phyloP scores from a whole-genome alignment of 805 yeast genomes.

The Kazachstania africana region DNA sequence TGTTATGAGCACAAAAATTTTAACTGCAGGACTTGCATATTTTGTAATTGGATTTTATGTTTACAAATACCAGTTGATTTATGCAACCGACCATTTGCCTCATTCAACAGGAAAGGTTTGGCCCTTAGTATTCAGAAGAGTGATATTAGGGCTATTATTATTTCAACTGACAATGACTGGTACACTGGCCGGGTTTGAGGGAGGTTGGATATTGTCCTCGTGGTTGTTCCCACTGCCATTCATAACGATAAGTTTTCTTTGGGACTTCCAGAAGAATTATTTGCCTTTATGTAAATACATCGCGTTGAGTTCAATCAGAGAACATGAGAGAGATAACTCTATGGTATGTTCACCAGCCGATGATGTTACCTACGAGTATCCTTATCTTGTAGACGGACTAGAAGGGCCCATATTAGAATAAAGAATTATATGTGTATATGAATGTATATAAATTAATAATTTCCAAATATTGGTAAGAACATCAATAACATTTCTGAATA shows the following conservation, averaged over 20 bases:
- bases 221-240: constrained; percentile 68
- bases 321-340: constrained; percentile 27
- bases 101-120: constrained; percentile 95
- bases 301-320: constrained; percentile 70
- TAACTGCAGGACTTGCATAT: constrained; percentile 74
- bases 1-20: constrained; percentile 77
- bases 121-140: constrained; percentile 80
- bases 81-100: constrained; percentile 88
- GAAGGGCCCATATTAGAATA: constrained; percentile 78
- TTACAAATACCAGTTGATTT: constrained; percentile 80
- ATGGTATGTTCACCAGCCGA: constrained; percentile 14
- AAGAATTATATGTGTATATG: background rate
- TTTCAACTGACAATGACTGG: constrained; percentile 94
- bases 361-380: constrained; percentile 58
- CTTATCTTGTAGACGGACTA: constrained; percentile 51
- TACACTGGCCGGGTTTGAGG: constrained; percentile 62
- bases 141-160: constrained; percentile 65
- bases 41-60: constrained; percentile 80
- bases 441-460: background rate
- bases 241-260: constrained; percentile 49
- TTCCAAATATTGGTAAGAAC: no score
- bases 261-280: constrained; percentile 74
- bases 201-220: constrained; percentile 66
- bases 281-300: constrained; percentile 75
- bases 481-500: no score